These are phyloP conservation scores for Ophiostoma pallidulum DNA, from an alignment of 2,329 filamentous ascomycete genomes.

Conservation along the genomic window DNA sequence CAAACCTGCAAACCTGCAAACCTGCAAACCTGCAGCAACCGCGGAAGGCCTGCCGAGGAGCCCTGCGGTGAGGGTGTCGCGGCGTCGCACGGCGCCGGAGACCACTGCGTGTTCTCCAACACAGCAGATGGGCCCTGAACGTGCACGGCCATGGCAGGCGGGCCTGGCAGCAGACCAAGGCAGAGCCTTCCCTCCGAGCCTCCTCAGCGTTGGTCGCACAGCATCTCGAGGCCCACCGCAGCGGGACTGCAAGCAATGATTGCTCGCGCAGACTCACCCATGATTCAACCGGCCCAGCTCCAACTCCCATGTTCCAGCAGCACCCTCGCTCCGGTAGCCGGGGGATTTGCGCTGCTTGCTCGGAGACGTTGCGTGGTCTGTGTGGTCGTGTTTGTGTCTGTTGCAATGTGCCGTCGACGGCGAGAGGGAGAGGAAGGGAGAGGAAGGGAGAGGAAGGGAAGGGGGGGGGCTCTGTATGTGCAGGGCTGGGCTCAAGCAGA, in stretches of 20 bases:
- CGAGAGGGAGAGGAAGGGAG: neutral
- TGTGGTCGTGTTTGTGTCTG: neutral
- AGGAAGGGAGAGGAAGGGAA: neutral
- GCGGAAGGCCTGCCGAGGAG: constrained; percentile 8
- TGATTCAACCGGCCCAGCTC: constrained; percentile 12
- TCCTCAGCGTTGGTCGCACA: constrained; percentile 8
- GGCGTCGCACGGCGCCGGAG: no score
- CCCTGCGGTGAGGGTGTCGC: no score
- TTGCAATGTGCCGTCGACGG: neutral
- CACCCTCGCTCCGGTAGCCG: constrained; percentile 2
- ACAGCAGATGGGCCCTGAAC: neutral
- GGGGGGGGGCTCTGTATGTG: neutral
- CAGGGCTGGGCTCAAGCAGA: neutral
- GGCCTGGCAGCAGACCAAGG: no score
- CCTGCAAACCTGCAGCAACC: constrained; percentile 1
- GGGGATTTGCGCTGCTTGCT: neutral
- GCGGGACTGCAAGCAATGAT: constrained; percentile 4
- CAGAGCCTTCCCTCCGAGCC: neutral
- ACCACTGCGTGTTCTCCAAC: neutral
- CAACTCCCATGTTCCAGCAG: constrained; percentile 13
- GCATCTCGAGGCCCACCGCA: constrained; percentile 12
- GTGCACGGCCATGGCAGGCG: no score
- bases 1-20: no score
- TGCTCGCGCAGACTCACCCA: constrained; percentile 12
- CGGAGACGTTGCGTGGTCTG: neutral